Conservation (phyloP, 805 yeast genomes). For the Millerago galiae region DNA sequence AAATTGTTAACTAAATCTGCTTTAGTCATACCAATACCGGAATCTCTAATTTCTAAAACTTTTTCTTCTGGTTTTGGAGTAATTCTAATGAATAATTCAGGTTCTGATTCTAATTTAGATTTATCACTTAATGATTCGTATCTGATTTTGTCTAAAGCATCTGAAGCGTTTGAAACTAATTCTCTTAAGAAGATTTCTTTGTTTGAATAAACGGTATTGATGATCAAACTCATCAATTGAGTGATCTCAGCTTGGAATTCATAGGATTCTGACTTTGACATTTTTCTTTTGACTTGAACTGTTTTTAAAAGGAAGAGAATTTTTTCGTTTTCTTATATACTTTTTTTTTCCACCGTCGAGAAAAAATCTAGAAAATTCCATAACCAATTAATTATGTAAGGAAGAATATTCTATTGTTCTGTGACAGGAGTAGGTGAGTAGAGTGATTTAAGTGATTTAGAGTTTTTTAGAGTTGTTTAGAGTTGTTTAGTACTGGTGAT, state of each 20-base stretch:
- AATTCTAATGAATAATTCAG: constrained; percentile 93
- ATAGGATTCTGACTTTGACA: constrained; percentile 56
- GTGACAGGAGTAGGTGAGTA: too few species aligned
- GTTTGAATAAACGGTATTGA: constrained; percentile 99
- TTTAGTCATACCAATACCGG: constrained; percentile 99
- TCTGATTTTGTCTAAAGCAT: constrained; percentile 98
- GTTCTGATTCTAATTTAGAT: constrained; percentile 86
- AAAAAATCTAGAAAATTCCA: constrained; percentile 10
- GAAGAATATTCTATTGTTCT: too few species aligned
- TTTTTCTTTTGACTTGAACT: not conserved
- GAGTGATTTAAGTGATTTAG: too few species aligned
- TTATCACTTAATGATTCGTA: constrained; percentile 94
- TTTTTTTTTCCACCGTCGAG: constrained; percentile 2
- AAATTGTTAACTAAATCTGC: constrained; percentile 97
- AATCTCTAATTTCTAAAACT: constrained; percentile 94
- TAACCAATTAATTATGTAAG: not conserved
- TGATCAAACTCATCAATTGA: constrained; percentile 99
- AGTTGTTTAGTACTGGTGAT: too few species aligned
- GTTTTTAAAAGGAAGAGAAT: not conserved
- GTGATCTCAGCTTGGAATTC: constrained; percentile 99
- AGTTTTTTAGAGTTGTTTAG: too few species aligned
- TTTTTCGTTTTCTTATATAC: constrained; percentile 1
- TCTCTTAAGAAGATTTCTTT: constrained; percentile 99
- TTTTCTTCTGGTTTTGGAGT: constrained; percentile 95
- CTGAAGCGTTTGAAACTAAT: constrained; percentile 96